Evolutionary conservation across 2,329 filamentous ascomycete species (phyloP).

Genomic region (Sclerotinia glacialis): DNA sequence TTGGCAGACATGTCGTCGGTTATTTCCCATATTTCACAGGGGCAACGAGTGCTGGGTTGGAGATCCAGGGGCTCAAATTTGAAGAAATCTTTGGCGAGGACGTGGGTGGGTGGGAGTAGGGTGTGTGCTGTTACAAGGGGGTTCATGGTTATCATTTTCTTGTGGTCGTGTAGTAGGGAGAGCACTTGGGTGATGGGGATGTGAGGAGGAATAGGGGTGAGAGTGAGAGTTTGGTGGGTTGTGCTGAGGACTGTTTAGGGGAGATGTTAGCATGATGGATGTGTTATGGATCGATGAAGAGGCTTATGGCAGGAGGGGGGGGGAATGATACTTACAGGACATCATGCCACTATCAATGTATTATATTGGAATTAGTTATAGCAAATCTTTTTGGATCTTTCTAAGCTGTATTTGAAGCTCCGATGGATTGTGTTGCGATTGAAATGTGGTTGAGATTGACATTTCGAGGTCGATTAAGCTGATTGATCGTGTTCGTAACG

Average conservation of each 20-base stretch:
- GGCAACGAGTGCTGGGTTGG: constrained; percentile 48
- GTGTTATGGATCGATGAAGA: not conserved
- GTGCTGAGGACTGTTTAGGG: constrained; percentile 31
- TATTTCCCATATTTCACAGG: constrained; percentile 32
- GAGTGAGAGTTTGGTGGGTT: constrained; percentile 41
- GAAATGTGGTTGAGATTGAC: not conserved
- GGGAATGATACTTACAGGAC: constrained; percentile 31
- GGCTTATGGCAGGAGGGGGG: not conserved
- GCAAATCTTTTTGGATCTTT: not conserved
- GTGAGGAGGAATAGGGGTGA: constrained; percentile 69
- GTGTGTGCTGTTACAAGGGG: constrained; percentile 72
- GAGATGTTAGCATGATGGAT: not conserved
- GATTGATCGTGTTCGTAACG: constrained; percentile 3
- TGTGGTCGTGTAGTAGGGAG: constrained; percentile 71
- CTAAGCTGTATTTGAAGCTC: constrained; percentile 1
- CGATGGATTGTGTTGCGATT: not conserved
- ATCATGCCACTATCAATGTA: constrained; percentile 22
- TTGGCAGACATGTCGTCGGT: constrained; percentile 41
- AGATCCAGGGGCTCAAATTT: constrained; percentile 54
- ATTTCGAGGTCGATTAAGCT: not conserved
- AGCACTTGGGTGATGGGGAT: constrained; percentile 67
- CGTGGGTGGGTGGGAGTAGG: constrained; percentile 53
- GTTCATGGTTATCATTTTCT: constrained; percentile 81
- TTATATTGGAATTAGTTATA: not conserved
- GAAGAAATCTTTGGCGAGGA: constrained; percentile 28